These are phyloP conservation scores for Physcomitrium patens DNA, from an alignment of 225 moss, liverwort and hornwort species.

Conservation along the genomic window DNA sequence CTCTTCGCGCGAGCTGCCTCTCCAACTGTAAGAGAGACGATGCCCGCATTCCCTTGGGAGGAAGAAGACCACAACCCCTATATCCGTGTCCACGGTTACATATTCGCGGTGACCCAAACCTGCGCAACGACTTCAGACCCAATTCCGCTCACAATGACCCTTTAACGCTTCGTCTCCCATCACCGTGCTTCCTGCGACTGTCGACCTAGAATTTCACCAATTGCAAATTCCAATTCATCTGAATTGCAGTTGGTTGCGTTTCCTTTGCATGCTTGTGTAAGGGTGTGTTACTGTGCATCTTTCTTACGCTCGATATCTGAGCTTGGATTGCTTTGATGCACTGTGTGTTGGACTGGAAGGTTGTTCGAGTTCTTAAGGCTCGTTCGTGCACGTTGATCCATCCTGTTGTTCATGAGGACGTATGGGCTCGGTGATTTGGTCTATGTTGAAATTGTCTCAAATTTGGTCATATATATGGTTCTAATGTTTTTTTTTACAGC, in stretches of 20 bases:
- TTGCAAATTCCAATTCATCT: no score
- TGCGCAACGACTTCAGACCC: no score
- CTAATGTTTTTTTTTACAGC: not conserved
- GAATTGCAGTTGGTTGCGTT: no score
- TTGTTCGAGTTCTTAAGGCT: not conserved
- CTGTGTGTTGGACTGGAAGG: not conserved
- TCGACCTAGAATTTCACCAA: no score
- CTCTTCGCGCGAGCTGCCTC: constrained; percentile 3
- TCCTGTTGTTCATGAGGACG: not conserved
- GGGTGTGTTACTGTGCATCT: constrained; percentile 3
- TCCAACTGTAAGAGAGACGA: not conserved
- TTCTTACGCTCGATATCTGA: not conserved
- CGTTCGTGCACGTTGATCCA: not conserved
- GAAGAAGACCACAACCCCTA: not conserved
- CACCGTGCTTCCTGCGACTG: no score
- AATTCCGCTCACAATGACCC: no score
- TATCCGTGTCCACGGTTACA: not conserved
- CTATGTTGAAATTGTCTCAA: constrained; percentile 10
- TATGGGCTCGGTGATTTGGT: not conserved
- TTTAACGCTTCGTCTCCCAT: no score
- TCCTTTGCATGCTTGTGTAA: not conserved
- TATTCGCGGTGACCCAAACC: no score
- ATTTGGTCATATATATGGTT: not conserved
- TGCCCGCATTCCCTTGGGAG: not conserved
- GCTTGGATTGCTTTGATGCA: not conserved